These are phyloP conservation scores for Mortierella sp. DNA, from an alignment of 371 early-diverging fungal genomes.

Conservation along the genomic window DNA sequence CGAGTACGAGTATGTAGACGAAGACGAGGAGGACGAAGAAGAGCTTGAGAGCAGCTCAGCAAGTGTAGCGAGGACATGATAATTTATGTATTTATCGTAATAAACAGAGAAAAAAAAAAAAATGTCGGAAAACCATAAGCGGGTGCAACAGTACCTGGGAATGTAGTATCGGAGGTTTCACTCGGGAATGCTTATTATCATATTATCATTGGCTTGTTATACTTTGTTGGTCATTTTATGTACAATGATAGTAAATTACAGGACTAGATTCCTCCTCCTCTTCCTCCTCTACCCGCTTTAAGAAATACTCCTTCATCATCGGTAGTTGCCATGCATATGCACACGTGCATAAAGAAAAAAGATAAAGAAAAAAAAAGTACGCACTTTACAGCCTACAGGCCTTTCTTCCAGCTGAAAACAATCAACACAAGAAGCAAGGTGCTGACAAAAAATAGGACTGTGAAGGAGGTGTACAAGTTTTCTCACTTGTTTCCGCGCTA, in stretches of 20 bases:
- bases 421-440: too few relatives aligned
- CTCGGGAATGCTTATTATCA: too few relatives aligned
- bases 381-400: too few relatives aligned
- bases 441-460: too few relatives aligned
- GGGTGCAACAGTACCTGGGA: neutral
- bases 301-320: neutral
- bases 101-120: neutral
- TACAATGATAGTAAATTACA: slow-evolving; percentile 7
- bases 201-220: too few relatives aligned
- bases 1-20: slow-evolving; percentile 52
- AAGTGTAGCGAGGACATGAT: slow-evolving; percentile 8
- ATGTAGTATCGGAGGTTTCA: too few relatives aligned
- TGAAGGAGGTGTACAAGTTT: too few relatives aligned
- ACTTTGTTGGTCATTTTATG: slow-evolving; percentile 2
- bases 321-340: neutral
- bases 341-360: neutral
- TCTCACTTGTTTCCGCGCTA: too few relatives aligned
- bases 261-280: neutral
- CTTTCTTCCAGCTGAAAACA: too few relatives aligned
- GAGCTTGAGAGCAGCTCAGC: slow-evolving; percentile 9
- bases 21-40: slow-evolving; percentile 35
- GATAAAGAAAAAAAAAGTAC: too few relatives aligned
- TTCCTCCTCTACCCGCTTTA: neutral
- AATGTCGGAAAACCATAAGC: neutral
- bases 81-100: neutral